Percentiles rank a stretch among this genome's conserved stretches.
These are phyloP conservation scores for Pezicula rhizophila DNA, from an alignment of 2,329 filamentous ascomycete species.

Conservation along the genomic window DNA sequence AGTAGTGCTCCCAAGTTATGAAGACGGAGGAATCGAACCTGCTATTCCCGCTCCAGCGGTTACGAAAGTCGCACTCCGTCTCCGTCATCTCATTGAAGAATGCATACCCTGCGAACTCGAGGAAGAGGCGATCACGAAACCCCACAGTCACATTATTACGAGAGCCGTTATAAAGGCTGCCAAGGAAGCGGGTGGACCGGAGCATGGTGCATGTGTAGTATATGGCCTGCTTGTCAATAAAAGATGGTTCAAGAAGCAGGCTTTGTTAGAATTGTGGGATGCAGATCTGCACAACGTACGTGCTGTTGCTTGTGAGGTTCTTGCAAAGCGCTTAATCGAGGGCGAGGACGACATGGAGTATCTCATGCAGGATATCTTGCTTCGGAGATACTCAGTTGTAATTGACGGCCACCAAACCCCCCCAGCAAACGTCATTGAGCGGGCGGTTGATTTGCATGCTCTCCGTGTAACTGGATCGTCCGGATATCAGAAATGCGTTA, in stretches of 20 bases:
- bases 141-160: conserved; percentile 84
- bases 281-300: conserved; percentile 75
- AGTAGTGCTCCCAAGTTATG: conserved; percentile 60
- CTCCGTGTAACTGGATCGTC: conserved; percentile 82
- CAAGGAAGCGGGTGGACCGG: conserved; percentile 69
- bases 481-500: conserved; percentile 88
- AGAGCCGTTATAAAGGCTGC: conserved; percentile 72
- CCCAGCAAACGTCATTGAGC: conserved; percentile 85
- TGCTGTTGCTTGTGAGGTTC: conserved; percentile 79
- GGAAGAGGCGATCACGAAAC: conserved; percentile 63
- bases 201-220: conserved; percentile 70
- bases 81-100: conserved; percentile 87
- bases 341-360: conserved; percentile 71
- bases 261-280: conserved; percentile 82
- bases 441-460: conserved; percentile 88
- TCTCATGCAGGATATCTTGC: conserved; percentile 72
- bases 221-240: conserved; percentile 34
- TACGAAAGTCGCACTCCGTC: conserved; percentile 80
- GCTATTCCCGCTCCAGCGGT: conserved; percentile 73
- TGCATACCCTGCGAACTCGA: conserved; percentile 88
- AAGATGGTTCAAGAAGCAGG: conserved; percentile 73
- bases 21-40: conserved; percentile 52
- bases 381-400: conserved; percentile 83
- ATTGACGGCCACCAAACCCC: conserved; percentile 64
- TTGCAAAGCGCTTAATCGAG: conserved; percentile 88